phyloP scores from a whole-genome alignment of 768 basidiomycete genomes.

The Cystobasidium tubakii region DNA sequence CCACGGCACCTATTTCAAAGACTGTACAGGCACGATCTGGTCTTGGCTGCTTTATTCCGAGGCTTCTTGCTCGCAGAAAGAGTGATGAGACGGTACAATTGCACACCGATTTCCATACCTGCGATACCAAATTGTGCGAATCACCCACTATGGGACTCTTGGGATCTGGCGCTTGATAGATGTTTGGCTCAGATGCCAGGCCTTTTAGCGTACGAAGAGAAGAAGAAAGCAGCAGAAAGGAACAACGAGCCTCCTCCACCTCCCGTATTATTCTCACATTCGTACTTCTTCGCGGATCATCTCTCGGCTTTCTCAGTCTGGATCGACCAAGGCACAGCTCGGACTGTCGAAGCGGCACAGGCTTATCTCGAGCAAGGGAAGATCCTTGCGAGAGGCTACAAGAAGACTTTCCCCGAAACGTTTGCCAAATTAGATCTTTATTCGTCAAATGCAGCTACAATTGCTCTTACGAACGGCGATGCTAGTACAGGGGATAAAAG shows the following conservation, averaged over 20 bases:
- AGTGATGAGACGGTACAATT: constrained; percentile 96
- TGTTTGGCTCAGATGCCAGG: constrained; percentile 89
- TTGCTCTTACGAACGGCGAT: not conserved
- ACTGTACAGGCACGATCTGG: constrained; percentile 86
- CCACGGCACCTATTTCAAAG: constrained; percentile 87
- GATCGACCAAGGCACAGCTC: constrained; percentile 85
- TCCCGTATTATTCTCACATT: constrained; percentile 68
- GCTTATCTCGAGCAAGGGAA: constrained; percentile 4
- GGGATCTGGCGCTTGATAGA: constrained; percentile 94
- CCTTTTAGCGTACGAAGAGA: constrained; percentile 54
- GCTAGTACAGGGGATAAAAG: not conserved
- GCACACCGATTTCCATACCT: constrained; percentile 89
- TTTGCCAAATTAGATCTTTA: constrained; percentile 7
- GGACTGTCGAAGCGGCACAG: constrained; percentile 20
- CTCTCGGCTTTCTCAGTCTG: constrained; percentile 96
- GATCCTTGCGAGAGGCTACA: not conserved
- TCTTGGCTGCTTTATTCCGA: constrained; percentile 91
- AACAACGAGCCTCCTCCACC: constrained; percentile 41
- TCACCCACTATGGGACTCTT: constrained; percentile 90
- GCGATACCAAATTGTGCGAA: constrained; percentile 92
- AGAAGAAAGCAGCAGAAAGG: constrained; percentile 43
- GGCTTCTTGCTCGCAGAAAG: constrained; percentile 95
- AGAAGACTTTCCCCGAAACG: not conserved
- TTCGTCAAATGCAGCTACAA: not conserved
- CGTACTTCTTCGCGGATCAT: constrained; percentile 90